A percentile compares a stretch with the other conserved stretches of the same genome.
phyloP scores from a whole-genome alignment of 257 asterid genomes.

The Agastache rugosa region DNA sequence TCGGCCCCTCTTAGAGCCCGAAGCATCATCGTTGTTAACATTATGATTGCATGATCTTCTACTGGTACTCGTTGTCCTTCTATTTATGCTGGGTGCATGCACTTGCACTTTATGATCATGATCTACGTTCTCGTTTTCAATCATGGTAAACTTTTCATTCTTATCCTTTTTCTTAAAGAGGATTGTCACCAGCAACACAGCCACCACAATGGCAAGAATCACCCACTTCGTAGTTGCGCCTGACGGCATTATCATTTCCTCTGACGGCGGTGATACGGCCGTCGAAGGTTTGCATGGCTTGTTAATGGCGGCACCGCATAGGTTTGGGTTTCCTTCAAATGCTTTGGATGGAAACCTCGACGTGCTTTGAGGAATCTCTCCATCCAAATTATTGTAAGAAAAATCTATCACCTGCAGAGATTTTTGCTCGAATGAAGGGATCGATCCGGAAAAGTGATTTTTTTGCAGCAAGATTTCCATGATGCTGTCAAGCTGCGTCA shows the following conservation, averaged over 20 bases:
- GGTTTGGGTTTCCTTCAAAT: slow-evolving; percentile 59
- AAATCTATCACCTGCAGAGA: slow-evolving; percentile 48
- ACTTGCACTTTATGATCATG: slow-evolving; percentile 37
- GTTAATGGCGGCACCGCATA: slow-evolving; percentile 61
- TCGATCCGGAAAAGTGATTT: slow-evolving; percentile 67
- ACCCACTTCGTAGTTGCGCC: slow-evolving; percentile 63
- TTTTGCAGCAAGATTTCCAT: slow-evolving; percentile 48
- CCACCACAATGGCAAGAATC: slow-evolving; percentile 58
- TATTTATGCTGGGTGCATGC: slow-evolving; percentile 43
- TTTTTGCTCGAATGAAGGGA: slow-evolving; percentile 55
- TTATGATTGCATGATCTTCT: slow-evolving; percentile 31
- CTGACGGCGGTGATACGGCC: not conserved
- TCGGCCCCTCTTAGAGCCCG: slow-evolving; percentile 37
- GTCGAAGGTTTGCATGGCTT: slow-evolving; percentile 42
- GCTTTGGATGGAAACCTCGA: slow-evolving; percentile 50
- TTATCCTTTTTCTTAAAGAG: slow-evolving; percentile 50
- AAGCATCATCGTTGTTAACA: not conserved
- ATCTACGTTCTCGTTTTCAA: slow-evolving; percentile 52
- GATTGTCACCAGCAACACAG: slow-evolving; percentile 55
- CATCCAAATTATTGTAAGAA: slow-evolving; percentile 64
- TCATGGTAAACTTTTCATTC: slow-evolving; percentile 48
- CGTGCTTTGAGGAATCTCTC: slow-evolving; percentile 66
- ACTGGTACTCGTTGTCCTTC: slow-evolving; percentile 34
- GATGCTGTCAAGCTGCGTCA: slow-evolving; percentile 41
- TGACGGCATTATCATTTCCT: not conserved